Evolutionary conservation across 1,139 yeast species (phyloP).

Genomic region (Nadsonia starkeyi-henricii): DNA sequence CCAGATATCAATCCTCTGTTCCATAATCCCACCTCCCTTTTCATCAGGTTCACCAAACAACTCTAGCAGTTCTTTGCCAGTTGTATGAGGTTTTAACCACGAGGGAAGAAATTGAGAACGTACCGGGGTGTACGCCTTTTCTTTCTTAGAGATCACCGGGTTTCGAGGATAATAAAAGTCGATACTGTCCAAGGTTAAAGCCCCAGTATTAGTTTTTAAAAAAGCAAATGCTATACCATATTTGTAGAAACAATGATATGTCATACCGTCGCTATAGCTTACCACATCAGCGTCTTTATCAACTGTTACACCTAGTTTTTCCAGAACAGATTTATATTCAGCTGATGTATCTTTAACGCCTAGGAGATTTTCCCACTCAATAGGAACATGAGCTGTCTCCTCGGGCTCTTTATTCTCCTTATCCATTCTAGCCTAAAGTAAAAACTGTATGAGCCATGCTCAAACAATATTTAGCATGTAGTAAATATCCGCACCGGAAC

Average conservation of each 20-base stretch:
- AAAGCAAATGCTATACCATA: conserved; percentile 15
- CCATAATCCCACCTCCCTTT: conserved; percentile 16
- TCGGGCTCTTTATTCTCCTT: too few relatives aligned
- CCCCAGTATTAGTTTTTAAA: conserved; percentile 1
- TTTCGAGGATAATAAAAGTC: conserved; percentile 13
- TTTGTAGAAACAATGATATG: conserved; percentile 14
- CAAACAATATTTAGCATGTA: too few relatives aligned
- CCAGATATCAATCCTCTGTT: conserved; percentile 17
- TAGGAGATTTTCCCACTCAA: background rate
- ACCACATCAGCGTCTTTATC: background rate
- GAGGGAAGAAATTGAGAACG: conserved; percentile 9
- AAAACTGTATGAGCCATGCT: too few relatives aligned
- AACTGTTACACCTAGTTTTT: background rate
- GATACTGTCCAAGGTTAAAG: conserved; percentile 11
- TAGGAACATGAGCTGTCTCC: background rate
- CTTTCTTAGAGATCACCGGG: conserved; percentile 4
- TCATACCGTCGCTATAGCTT: conserved; percentile 10
- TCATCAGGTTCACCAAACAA: conserved; percentile 18
- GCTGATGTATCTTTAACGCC: background rate
- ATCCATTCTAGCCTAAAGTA: too few relatives aligned
- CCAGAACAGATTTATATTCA: background rate
- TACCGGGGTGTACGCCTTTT: conserved; percentile 8
- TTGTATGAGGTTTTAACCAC: conserved; percentile 9
- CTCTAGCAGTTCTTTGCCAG: conserved; percentile 15
- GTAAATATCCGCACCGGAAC: too few relatives aligned